Conservation (phyloP, 2,329 filamentous ascomycete genomes). For the Didymella keratinophila region DNA sequence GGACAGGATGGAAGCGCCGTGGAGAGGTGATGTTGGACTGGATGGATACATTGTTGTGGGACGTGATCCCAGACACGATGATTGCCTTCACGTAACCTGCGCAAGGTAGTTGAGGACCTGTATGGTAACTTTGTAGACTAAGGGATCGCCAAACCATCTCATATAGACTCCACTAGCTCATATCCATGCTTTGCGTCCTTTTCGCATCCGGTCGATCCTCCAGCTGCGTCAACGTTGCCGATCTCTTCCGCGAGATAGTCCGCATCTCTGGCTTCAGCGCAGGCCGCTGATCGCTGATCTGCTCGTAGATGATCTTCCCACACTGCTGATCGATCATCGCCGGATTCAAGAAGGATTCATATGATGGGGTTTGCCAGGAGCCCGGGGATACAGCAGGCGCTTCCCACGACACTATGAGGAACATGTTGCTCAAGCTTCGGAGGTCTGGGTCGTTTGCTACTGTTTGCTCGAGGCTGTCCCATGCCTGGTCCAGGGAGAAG, state of each 20-base stretch:
- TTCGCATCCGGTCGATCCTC: conserved; percentile 10
- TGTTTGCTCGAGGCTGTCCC: conserved; percentile 9
- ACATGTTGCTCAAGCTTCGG: conserved; percentile 5
- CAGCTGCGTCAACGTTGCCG: conserved; percentile 14
- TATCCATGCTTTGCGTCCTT: conserved; percentile 16
- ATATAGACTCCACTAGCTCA: background rate
- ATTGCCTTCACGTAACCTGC: background rate
- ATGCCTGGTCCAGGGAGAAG: conserved; percentile 6
- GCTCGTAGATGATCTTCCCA: conserved; percentile 2
- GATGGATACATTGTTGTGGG: too few relatives aligned
- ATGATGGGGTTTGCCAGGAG: conserved; percentile 6
- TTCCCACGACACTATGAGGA: conserved; percentile 16
- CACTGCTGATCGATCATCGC: conserved; percentile 3
- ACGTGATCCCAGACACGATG: too few relatives aligned
- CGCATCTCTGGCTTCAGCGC: background rate
- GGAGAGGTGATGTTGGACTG: background rate
- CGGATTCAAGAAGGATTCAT: conserved; percentile 5
- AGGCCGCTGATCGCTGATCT: conserved; percentile 1
- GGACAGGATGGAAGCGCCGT: background rate
- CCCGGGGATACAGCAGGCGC: conserved; percentile 6
- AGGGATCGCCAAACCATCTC: background rate
- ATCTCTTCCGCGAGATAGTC: conserved; percentile 11
- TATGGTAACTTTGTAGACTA: background rate
- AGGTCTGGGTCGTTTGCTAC: conserved; percentile 2
- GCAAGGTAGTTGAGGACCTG: background rate